Percentiles rank a stretch among this genome's conserved stretches.
phyloP scores from a whole-genome alignment of 148 eudicot species.

The Persicaria maculosa region DNA sequence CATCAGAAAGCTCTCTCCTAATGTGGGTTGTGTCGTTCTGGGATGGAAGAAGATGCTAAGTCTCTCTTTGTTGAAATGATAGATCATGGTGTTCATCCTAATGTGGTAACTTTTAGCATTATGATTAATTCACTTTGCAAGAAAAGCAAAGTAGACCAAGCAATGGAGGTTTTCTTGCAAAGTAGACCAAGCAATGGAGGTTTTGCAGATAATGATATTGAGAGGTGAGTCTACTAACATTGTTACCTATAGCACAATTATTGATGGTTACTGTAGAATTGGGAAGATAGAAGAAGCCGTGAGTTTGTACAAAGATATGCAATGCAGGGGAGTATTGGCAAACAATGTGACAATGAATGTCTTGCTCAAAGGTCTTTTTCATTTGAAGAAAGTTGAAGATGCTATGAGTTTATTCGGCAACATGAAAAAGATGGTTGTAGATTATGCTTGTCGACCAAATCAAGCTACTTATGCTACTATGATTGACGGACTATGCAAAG shows the following conservation, averaged over 20 bases:
- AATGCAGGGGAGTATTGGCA: constrained; percentile 19
- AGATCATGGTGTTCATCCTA: no score
- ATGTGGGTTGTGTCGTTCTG: no score
- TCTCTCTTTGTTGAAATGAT: no score
- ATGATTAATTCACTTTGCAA: no score
- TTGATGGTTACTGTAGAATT: constrained; percentile 22
- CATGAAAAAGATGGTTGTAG: background rate
- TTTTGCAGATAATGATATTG: constrained; percentile 18
- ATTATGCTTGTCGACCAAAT: background rate
- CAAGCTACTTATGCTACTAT: constrained; percentile 11
- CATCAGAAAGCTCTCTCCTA: no score
- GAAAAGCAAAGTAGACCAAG: background rate
- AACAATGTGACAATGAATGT: constrained; percentile 11
- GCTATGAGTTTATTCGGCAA: background rate
- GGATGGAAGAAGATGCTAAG: no score
- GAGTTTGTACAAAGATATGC: constrained; percentile 18
- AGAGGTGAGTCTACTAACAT: constrained; percentile 17
- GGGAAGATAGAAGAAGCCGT: constrained; percentile 18
- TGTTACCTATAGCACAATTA: constrained; percentile 15
- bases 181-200: constrained; percentile 15
- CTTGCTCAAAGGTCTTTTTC: constrained; percentile 16
- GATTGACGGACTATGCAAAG: constrained; percentile 27
- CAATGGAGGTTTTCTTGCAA: constrained; percentile 14
- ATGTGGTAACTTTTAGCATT: no score
- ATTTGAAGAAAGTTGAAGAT: background rate